phyloP scores from a whole-genome alignment of 306 rosid genomes.

The Erythrophleum fordii region DNA sequence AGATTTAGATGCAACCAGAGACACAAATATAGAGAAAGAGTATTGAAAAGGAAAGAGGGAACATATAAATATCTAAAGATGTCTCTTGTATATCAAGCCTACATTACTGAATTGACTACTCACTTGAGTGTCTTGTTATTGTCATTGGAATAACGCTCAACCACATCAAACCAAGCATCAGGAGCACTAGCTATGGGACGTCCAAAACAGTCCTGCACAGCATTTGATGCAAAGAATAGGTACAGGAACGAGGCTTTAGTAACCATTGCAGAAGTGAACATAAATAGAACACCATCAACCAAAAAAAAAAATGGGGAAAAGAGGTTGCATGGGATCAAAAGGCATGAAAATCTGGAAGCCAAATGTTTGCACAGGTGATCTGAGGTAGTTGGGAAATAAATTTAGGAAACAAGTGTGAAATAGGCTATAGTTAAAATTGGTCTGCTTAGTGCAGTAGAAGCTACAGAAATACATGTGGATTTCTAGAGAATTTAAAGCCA shows the following conservation, averaged over 20 bases:
- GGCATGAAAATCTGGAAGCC: not conserved
- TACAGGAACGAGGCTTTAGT: not conserved
- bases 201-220: constrained; percentile 67
- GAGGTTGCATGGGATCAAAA: no score
- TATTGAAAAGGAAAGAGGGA: not conserved
- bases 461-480: not conserved
- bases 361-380: not conserved
- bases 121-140: constrained; percentile 66
- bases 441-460: not conserved
- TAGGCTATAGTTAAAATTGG: not conserved
- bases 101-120: not conserved
- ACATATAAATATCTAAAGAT: not conserved
- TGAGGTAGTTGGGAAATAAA: not conserved
- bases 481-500: not conserved
- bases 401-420: not conserved
- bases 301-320: not conserved
- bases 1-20: not conserved
- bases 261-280: not conserved
- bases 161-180: constrained; percentile 80
- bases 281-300: no score
- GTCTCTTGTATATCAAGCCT: not conserved
- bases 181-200: constrained; percentile 73
- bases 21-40: not conserved
- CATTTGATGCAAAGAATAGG: not conserved
- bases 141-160: constrained; percentile 68